Conservation (phyloP, 768 basidiomycete species). For the Lentinula guzmanii region DNA sequence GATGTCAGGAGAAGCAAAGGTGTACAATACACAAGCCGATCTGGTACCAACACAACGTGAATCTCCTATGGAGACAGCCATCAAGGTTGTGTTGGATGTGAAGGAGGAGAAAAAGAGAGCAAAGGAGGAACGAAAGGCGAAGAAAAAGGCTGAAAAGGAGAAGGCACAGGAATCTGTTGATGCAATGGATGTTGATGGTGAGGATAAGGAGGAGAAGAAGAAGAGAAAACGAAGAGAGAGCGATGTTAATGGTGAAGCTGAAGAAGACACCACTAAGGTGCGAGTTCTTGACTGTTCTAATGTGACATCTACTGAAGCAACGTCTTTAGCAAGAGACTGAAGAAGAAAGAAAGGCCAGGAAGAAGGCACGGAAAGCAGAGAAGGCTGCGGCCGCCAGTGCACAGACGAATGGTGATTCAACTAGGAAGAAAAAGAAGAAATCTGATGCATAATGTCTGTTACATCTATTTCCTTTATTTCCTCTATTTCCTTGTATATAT, state of each 20-base stretch:
- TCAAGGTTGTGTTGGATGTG: slow-evolving; percentile 71
- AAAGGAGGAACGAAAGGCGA: slow-evolving; percentile 74
- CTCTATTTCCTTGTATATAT: not conserved
- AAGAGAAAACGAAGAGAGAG: slow-evolving; percentile 52
- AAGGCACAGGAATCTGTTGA: slow-evolving; percentile 20
- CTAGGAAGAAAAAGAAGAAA: slow-evolving; percentile 60
- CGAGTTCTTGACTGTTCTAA: slow-evolving; percentile 7
- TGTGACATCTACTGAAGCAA: slow-evolving; percentile 5
- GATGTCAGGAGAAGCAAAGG: slow-evolving; percentile 70
- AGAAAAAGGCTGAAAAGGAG: slow-evolving; percentile 54
- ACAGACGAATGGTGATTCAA: slow-evolving; percentile 33
- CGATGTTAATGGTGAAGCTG: slow-evolving; percentile 41
- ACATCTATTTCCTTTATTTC: not conserved
- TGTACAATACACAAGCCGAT: slow-evolving; percentile 86
- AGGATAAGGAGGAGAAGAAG: slow-evolving; percentile 27
- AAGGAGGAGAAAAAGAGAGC: slow-evolving; percentile 82
- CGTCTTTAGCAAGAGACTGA: slow-evolving; percentile 59
- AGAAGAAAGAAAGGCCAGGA: slow-evolving; percentile 76
- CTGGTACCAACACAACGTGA: slow-evolving; percentile 84
- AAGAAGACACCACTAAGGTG: slow-evolving; percentile 34
- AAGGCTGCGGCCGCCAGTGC: slow-evolving; percentile 50
- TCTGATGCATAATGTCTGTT: slow-evolving; percentile 14
- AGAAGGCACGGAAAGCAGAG: slow-evolving; percentile 73
- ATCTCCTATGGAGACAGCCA: slow-evolving; percentile 67
- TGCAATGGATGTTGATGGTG: slow-evolving; percentile 37